phyloP scores from a whole-genome alignment of 1,139 yeast genomes.

The Lodderomyces orthopsilosis region DNA sequence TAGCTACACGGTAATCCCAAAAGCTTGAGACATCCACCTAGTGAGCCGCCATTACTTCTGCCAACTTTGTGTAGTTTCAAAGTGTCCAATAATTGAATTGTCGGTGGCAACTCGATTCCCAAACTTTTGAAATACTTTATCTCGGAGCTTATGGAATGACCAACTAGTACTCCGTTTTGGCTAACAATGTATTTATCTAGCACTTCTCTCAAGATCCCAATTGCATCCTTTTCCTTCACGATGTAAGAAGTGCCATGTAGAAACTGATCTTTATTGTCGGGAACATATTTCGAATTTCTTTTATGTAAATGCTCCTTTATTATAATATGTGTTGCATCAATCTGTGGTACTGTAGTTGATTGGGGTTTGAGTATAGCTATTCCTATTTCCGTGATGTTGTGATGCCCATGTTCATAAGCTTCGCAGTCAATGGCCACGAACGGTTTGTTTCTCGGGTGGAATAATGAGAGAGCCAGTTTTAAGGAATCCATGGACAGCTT shows the following conservation, averaged over 20 bases:
- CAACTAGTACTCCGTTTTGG: slow-evolving; percentile 48
- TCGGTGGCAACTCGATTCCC: slow-evolving; percentile 38
- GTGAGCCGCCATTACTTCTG: slow-evolving; percentile 43
- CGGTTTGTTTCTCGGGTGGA: slow-evolving; percentile 32
- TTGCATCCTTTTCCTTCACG: slow-evolving; percentile 34
- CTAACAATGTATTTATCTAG: slow-evolving; percentile 39
- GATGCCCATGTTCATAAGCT: slow-evolving; percentile 53
- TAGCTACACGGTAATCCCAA: slow-evolving; percentile 62
- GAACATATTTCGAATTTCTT: slow-evolving; percentile 58
- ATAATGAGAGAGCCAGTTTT: slow-evolving; percentile 23
- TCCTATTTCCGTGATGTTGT: slow-evolving; percentile 65
- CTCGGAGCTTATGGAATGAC: slow-evolving; percentile 68
- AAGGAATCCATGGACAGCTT: slow-evolving; percentile 19
- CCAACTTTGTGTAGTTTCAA: slow-evolving; percentile 43
- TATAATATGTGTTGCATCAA: slow-evolving; percentile 56
- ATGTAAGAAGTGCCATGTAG: slow-evolving; percentile 57
- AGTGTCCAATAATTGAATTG: slow-evolving; percentile 49
- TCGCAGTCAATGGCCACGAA: slow-evolving; percentile 66
- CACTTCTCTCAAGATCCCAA: slow-evolving; percentile 37
- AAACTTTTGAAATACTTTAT: slow-evolving; percentile 48
- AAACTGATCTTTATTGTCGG: slow-evolving; percentile 58
- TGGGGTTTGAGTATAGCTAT: slow-evolving; percentile 54
- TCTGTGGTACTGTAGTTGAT: slow-evolving; percentile 41
- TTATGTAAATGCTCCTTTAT: slow-evolving; percentile 46
- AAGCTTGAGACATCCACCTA: slow-evolving; percentile 51